These are phyloP conservation scores for Brassica incana DNA, from an alignment of 345 rosid species.

Conservation along the genomic window DNA sequence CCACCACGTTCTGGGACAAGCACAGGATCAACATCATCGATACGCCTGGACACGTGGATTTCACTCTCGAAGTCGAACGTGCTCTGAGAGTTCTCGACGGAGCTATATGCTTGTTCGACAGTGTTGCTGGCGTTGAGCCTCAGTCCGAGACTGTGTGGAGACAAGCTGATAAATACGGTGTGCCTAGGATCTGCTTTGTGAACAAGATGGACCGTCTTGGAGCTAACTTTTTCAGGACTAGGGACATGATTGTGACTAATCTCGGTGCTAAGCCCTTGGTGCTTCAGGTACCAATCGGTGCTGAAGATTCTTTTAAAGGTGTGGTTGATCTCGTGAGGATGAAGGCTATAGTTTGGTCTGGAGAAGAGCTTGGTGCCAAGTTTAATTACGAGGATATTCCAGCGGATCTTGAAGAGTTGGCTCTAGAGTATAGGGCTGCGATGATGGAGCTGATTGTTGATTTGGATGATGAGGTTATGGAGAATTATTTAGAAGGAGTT, in stretches of 20 bases:
- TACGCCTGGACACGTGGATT: conserved; percentile 95
- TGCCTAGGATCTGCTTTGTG: conserved; percentile 93
- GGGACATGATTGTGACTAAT: conserved; percentile 92
- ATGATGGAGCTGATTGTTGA: conserved; percentile 76
- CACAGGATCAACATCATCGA: conserved; percentile 95
- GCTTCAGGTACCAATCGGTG: conserved; percentile 83
- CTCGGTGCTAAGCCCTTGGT: conserved; percentile 95
- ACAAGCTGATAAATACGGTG: conserved; percentile 98
- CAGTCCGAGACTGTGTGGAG: conserved; percentile 99
- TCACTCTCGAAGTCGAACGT: conserved; percentile 95
- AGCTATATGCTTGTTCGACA: conserved; percentile 93
- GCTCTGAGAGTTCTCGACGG: conserved; percentile 96
- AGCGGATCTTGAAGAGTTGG: conserved; percentile 71
- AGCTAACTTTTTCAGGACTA: conserved; percentile 88
- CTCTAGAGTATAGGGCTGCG: conserved; percentile 67
- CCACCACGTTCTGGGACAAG: conserved; percentile 87
- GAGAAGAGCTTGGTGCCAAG: conserved; percentile 97
- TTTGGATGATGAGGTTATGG: conserved; percentile 90
- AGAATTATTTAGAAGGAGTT: conserved; percentile 83
- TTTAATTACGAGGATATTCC: conserved; percentile 77
- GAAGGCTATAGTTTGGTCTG: conserved; percentile 91
- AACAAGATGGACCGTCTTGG: conserved; percentile 98
- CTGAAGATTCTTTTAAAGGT: conserved; percentile 80
- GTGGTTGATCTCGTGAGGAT: conserved; percentile 82
- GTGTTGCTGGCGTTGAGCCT: conserved; percentile 99